Conservation (phyloP, 371 early-diverging fungal genomes). For the Mucor lusitanicus region DNA sequence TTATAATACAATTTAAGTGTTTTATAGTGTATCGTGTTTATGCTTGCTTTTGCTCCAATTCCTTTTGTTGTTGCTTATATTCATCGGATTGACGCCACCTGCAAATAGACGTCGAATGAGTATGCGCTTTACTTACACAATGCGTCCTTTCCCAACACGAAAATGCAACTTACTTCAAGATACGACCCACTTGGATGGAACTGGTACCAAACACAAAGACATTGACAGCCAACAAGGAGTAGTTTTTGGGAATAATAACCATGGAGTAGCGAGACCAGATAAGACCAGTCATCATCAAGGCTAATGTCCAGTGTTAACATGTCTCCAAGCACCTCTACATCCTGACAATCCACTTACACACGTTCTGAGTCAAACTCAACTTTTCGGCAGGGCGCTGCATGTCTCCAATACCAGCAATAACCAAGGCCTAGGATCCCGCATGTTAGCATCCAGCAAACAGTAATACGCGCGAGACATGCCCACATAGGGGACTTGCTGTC, state of each 20-base stretch:
- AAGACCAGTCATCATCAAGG: constrained; percentile 91
- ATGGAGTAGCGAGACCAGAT: constrained; percentile 96
- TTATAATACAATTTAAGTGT: neutral
- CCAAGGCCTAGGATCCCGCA: constrained; percentile 13
- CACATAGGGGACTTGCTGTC: no score
- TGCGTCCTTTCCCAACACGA: neutral
- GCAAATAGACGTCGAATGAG: neutral
- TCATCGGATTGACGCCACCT: constrained; percentile 31
- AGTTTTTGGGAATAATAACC: constrained; percentile 93
- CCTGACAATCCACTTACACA: constrained; percentile 48
- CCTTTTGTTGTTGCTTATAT: constrained; percentile 17
- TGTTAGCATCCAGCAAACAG: neutral
- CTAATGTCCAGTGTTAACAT: constrained; percentile 31
- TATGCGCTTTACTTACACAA: neutral
- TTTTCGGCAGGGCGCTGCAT: constrained; percentile 91
- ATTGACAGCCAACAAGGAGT: constrained; percentile 86
- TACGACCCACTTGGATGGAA: constrained; percentile 81
- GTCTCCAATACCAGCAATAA: constrained; percentile 88
- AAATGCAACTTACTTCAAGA: constrained; percentile 63
- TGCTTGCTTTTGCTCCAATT: constrained; percentile 12
- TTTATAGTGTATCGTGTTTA: neutral
- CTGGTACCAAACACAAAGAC: constrained; percentile 92
- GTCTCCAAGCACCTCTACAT: neutral
- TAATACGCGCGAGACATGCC: neutral
- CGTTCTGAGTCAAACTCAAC: constrained; percentile 77